A percentile compares a stretch with the other conserved stretches of the same genome.
phyloP scores from a whole-genome alignment of 345 rosid species.

The Noccaea bulbosa region DNA sequence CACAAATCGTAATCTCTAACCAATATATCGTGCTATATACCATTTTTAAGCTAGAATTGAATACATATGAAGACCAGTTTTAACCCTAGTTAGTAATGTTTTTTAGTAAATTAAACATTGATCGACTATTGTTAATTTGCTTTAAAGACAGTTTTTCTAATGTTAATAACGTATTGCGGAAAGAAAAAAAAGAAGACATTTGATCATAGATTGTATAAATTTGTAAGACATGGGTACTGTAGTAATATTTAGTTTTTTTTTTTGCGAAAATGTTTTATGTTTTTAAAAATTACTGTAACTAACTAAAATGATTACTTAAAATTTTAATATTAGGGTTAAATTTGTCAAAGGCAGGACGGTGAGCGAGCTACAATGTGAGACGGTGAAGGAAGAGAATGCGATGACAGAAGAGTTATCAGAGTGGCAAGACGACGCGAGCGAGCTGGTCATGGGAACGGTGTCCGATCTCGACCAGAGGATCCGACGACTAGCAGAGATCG shows the following conservation, averaged over 20 bases:
- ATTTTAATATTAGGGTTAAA: conserved; percentile 40
- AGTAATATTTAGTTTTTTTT: background rate
- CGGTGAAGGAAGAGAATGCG: conserved; percentile 82
- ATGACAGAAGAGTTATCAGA: conserved; percentile 69
- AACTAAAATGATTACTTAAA: conserved; percentile 8
- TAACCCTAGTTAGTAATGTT: no score
- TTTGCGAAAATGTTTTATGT: background rate
- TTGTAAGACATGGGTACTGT: background rate
- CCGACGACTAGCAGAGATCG: conserved; percentile 50
- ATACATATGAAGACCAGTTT: no score
- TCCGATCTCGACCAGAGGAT: conserved; percentile 47
- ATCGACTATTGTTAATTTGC: no score
- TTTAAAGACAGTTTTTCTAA: no score
- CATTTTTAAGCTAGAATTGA: no score
- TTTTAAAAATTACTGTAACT: background rate
- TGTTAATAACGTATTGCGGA: no score
- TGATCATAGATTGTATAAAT: background rate
- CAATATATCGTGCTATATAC: no score
- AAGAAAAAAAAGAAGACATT: no score
- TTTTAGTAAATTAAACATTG: no score
- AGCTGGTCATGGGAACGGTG: conserved; percentile 48
- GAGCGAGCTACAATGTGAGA: conserved; percentile 86
- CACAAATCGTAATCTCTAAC: no score
- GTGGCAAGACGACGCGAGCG: conserved; percentile 77
- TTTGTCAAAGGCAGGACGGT: conserved; percentile 59